Evolutionary conservation across 2,329 filamentous ascomycete genomes (phyloP), one percentile per base, ranked within the genome.

Genomic region (Cladophialophora bantiana): DNA sequence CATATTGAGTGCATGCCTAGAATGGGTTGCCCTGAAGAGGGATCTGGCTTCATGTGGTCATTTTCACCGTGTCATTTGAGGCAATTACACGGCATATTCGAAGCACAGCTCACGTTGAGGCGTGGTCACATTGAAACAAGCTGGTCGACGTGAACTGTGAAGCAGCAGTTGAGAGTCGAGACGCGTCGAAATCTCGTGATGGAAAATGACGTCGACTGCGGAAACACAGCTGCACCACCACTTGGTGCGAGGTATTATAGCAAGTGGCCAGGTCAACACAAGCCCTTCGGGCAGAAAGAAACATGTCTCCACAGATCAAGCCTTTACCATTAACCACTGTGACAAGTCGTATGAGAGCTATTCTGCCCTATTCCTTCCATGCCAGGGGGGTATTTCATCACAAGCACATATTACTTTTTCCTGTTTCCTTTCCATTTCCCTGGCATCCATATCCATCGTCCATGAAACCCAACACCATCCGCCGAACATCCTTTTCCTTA

Each of bases 1-100:
- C 67, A 68, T 68, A 18, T 31, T 64, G 42, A 38, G 26, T n/a
- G 45, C 45, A 50, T 50, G 45, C 45, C 45, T 12, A 50, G 45
- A 26, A 50, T 31, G 18, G 26, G 20, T 31, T 50, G 20, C 45
- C 45, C 55, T 40, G 55, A 36, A 42, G 35, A 42, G 31, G 12
- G 40, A 40, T 58, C 3, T 58, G 26, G 40, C 9, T 50, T 50
- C 20, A 50, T 50, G 45, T 50, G 45, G 45, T 12, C 45, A 50
- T 50, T 26, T 26, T 50, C 45, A 26, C 7, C 18, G 15, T 50
- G 45, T 3, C 18, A 26, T 6, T 50, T 10, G 15, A 9, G 20
- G 10, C 10, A n/a, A 10, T 20, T 48, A 9, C 42, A 48, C 3
- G 42, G 9, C 42, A 7, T 20, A 31, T 26, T 31, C 45, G 12